Base-by-base conservation (phyloP, 176 grass and related monocot genomes). In the Bonia amplexicaulis region DNA sequence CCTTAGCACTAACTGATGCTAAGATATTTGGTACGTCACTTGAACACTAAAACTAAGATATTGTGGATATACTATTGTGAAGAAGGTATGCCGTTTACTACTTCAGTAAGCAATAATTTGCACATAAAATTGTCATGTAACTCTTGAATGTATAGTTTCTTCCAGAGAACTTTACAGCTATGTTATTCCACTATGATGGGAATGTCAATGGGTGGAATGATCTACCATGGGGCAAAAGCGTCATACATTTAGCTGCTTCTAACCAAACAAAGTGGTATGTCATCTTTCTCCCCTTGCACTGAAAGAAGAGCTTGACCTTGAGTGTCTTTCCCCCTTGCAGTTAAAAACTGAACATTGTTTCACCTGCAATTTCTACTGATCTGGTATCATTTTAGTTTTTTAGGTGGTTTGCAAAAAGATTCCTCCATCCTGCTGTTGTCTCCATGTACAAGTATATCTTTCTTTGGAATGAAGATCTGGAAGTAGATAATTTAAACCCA, bases 401-500 rank as follows among this genome's bases (percentile, higher is more conserved):
- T 90, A 98, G 96, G 93, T 98, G 96, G 96, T 95, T 95, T 87
- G 93, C 96, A 76, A 98, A 98, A 89, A 88, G 96, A 35, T 98
- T 98, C 77, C 93, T 98, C 63, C 96, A 95, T 72, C 96, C 96
- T 48, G 46, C 85, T 87, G 83, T 95, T 66, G 89, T 98, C 52
- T 95, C 91, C 22, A 85, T 78, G 46, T 98, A 98, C 40, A 51
- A 93, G 76, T 95, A 98, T 85, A 92, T 95, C 48, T 98, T 98
- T 72, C 78, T 98, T 86, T 98, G 96, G 96, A 91, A 98, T 22
- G 96, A 95, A 92, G 87, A 92, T 90, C 77, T 94, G 67, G 87
- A 89, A 86, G 91, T 98, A 60, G 85, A 92, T 58, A 92, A 95
- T 78, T 95, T 98, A 15, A 70, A 92, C 60, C 91, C 89, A 68